Percentiles rank a stretch among this genome's conserved stretches.
phyloP scores from a whole-genome alignment of 2,329 filamentous ascomycete species.

The Ophiostoma montium region DNA sequence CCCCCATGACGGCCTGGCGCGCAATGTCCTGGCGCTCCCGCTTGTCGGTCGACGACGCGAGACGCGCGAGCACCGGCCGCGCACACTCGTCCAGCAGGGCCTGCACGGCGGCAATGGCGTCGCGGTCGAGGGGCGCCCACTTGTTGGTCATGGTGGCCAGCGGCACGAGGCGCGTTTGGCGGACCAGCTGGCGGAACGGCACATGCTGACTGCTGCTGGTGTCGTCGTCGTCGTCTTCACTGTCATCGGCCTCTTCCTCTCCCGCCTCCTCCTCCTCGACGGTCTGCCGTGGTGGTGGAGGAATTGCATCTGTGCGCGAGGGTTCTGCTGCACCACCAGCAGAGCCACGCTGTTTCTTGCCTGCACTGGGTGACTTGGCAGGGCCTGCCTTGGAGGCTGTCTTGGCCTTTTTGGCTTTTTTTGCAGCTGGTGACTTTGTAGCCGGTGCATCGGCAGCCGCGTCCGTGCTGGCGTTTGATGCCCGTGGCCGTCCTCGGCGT shows the following conservation, averaged over 20 bases:
- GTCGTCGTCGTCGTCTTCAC: not conserved
- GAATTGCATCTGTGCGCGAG: not conserved
- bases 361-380: not conserved
- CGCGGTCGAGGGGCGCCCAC: constrained; percentile 44
- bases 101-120: constrained; percentile 41
- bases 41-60: constrained; percentile 22
- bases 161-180: constrained; percentile 40
- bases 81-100: constrained; percentile 44
- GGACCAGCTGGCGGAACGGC: constrained; percentile 35
- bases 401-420: not conserved
- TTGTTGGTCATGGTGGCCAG: constrained; percentile 52
- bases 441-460: not conserved
- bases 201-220: not conserved
- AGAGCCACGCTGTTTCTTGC: no score
- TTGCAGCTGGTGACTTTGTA: not conserved
- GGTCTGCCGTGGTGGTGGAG: not conserved
- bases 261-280: not conserved
- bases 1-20: constrained; percentile 37
- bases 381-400: not conserved
- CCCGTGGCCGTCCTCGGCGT: not conserved
- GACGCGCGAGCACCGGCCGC: constrained; percentile 45
- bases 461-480: not conserved
- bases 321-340: not conserved
- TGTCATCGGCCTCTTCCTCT: not conserved
- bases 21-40: constrained; percentile 34